Evolutionary conservation across 2,329 filamentous ascomycete genomes (phyloP).

Genomic region (Colletotrichum kahawae): DNA sequence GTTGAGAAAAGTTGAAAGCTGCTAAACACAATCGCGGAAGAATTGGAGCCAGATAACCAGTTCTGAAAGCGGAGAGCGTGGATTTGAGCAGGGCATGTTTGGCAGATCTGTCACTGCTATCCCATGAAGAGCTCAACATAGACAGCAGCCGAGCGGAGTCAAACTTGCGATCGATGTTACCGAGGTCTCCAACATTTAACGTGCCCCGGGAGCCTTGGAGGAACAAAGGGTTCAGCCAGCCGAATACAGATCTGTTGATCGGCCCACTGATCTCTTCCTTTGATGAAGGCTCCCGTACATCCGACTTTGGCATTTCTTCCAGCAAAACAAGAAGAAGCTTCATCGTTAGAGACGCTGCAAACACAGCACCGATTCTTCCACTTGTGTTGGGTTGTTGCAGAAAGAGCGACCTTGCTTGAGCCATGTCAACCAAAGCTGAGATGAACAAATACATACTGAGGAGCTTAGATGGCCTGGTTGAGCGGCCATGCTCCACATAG

Average conservation of each 20-base stretch:
- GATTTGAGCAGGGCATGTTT: neutral
- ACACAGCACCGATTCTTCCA: constrained; percentile 27
- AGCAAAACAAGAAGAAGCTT: constrained; percentile 32
- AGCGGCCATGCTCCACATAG: constrained; percentile 38
- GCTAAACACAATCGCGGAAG: constrained; percentile 4
- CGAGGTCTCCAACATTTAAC: constrained; percentile 15
- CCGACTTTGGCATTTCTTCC: constrained; percentile 31
- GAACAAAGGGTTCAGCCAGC: constrained; percentile 39
- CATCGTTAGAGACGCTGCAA: constrained; percentile 26
- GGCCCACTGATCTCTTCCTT: constrained; percentile 36
- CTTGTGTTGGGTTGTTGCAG: constrained; percentile 24
- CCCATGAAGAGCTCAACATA: neutral
- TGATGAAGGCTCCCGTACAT: constrained; percentile 22
- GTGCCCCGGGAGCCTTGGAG: constrained; percentile 23
- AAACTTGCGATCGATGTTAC: constrained; percentile 10
- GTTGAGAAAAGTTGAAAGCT: constrained; percentile 14
- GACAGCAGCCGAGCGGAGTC: neutral
- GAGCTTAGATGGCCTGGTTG: constrained; percentile 34
- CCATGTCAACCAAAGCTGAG: constrained; percentile 36
- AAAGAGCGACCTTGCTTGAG: constrained; percentile 35
- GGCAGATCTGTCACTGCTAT: neutral
- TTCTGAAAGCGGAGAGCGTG: neutral
- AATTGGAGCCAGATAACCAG: neutral
- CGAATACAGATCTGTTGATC: constrained; percentile 36
- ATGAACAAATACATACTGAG: constrained; percentile 34